Evolutionary conservation across 768 basidiomycete species (phyloP).

Genomic region (Mycena olivaceomarginata): DNA sequence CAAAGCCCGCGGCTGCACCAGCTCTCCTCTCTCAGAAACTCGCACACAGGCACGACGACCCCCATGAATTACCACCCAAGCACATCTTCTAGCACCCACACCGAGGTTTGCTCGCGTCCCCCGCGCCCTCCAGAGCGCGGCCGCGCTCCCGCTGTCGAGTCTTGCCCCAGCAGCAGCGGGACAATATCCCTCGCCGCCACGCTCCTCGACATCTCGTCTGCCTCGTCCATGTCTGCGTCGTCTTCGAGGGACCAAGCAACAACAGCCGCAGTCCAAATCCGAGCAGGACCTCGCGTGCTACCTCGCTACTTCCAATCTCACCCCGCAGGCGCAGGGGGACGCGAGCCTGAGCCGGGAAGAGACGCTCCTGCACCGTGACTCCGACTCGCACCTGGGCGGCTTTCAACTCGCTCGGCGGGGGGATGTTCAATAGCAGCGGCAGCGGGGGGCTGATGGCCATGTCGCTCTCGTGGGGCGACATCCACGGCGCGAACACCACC

Average conservation of each 20-base stretch:
- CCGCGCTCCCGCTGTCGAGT: slow-evolving; percentile 15
- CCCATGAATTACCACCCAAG: slow-evolving; percentile 18
- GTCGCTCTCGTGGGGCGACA: too few relatives aligned
- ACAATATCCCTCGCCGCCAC: slow-evolving; percentile 28
- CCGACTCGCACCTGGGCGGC: fast-evolving
- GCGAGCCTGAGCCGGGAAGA: slow-evolving; percentile 17
- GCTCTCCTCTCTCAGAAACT: slow-evolving; percentile 37
- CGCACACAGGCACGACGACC: slow-evolving; percentile 24
- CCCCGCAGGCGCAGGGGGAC: too few relatives aligned
- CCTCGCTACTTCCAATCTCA: slow-evolving; percentile 41
- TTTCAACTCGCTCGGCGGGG: slow-evolving; percentile 8
- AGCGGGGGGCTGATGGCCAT: background rate
- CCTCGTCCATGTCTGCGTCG: slow-evolving; percentile 11
- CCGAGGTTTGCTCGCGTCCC: slow-evolving; percentile 20
- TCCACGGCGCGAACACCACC: too few relatives aligned
- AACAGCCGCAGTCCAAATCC: slow-evolving; percentile 39
- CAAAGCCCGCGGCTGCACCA: slow-evolving; percentile 43
- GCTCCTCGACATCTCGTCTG: slow-evolving; percentile 37
- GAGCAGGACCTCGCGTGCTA: slow-evolving; percentile 44
- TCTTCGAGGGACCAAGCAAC: background rate
- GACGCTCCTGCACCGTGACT: slow-evolving; percentile 10
- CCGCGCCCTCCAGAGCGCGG: slow-evolving; percentile 2
- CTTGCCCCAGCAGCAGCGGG: slow-evolving; percentile 26
- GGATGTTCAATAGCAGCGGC: slow-evolving; percentile 32
- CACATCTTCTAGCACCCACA: background rate